These are phyloP conservation scores for Boletus rubropictus DNA, from an alignment of 768 basidiomycete genomes.

Conservation along the genomic window DNA sequence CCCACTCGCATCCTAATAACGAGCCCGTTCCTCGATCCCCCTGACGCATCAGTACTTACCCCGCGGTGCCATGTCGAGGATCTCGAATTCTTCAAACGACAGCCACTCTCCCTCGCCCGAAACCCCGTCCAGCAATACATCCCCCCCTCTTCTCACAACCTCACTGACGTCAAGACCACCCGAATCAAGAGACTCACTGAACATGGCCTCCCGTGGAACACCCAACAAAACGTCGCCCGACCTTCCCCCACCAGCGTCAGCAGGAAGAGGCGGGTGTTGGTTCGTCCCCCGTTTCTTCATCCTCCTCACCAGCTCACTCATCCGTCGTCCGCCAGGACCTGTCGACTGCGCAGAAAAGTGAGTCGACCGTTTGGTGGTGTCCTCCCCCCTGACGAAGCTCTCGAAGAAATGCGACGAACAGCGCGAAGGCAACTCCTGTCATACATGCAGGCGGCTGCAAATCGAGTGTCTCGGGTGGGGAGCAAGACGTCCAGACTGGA, in stretches of 20 bases:
- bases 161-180: slow-evolving; percentile 33
- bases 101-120: slow-evolving; percentile 47
- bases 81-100: slow-evolving; percentile 43
- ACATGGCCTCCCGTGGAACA: slow-evolving; percentile 31
- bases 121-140: slow-evolving; percentile 38
- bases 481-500: slow-evolving; percentile 80
- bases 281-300: slow-evolving; percentile 32
- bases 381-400: slow-evolving; percentile 4
- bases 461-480: slow-evolving; percentile 87
- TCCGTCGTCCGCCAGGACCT: slow-evolving; percentile 51
- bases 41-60: slow-evolving; percentile 18
- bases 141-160: slow-evolving; percentile 38
- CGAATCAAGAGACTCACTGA: slow-evolving; percentile 30
- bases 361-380: neutral
- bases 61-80: slow-evolving; percentile 41
- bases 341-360: slow-evolving; percentile 78
- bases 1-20: slow-evolving; percentile 22
- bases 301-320: slow-evolving; percentile 6
- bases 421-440: slow-evolving; percentile 73
- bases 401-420: slow-evolving; percentile 84
- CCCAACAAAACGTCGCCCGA: slow-evolving; percentile 45
- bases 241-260: slow-evolving; percentile 47
- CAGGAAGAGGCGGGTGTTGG: slow-evolving; percentile 77
- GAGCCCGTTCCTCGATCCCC: slow-evolving; percentile 21
- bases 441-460: slow-evolving; percentile 73